These are phyloP conservation scores for Ostreobium quekettii DNA, from an alignment of 139 green algal species.

Conservation along the genomic window DNA sequence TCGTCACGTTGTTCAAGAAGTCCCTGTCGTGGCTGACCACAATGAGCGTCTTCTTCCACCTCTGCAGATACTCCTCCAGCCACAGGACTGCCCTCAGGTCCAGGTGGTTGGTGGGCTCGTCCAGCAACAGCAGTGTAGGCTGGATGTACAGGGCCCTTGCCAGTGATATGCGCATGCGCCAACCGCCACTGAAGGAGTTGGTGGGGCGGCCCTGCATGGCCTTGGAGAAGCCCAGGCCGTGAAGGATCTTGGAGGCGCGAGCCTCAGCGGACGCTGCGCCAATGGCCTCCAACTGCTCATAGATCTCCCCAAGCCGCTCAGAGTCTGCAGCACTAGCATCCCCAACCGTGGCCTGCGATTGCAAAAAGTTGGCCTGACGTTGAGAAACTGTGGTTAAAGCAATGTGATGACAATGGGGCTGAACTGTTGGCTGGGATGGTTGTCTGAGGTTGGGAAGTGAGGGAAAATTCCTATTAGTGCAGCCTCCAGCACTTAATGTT, in stretches of 20 bases:
- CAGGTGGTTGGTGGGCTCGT: conserved; percentile 99
- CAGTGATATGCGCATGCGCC: conserved; percentile 90
- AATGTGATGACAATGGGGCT: too few relatives aligned
- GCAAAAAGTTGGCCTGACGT: too few relatives aligned
- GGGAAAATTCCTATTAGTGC: too few relatives aligned
- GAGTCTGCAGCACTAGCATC: too few relatives aligned
- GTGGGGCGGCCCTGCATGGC: conserved; percentile 80
- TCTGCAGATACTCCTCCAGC: conserved; percentile 79
- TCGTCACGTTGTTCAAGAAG: conserved; percentile 97
- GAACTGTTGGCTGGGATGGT: too few relatives aligned
- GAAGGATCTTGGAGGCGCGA: conserved; percentile 92
- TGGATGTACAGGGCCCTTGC: conserved; percentile 97
- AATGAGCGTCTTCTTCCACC: conserved; percentile 99
- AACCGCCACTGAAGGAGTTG: conserved; percentile 74
- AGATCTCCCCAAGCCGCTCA: conserved; percentile 46
- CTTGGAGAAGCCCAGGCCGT: conserved; percentile 88
- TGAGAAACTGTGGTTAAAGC: too few relatives aligned
- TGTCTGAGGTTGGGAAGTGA: too few relatives aligned
- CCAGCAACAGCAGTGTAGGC: conserved; percentile 94
- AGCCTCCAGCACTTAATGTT: too few relatives aligned
- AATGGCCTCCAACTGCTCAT: conserved; percentile 47
- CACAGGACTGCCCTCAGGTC: conserved; percentile 89
- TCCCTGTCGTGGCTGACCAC: conserved; percentile 97
- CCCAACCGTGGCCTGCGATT: too few relatives aligned
- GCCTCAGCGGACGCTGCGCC: conserved; percentile 74